A percentile compares a stretch with the other conserved stretches of the same genome.
Evolutionary conservation across 2,329 filamentous ascomycete species (phyloP).

Genomic region (Cordyceps tenuipes): DNA sequence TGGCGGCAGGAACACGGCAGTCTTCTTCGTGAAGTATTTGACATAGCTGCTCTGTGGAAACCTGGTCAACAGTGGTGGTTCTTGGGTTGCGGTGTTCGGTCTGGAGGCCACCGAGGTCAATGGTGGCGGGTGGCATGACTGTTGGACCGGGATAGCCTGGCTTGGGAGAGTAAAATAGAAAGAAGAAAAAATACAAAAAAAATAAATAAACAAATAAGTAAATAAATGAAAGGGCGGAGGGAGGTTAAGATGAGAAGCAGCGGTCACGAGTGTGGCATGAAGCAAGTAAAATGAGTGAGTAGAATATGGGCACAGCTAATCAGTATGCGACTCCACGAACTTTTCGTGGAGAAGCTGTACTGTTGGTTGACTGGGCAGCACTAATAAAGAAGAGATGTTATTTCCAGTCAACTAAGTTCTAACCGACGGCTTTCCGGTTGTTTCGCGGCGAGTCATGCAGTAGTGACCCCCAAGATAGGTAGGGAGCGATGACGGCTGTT

Average conservation of each 20-base stretch:
- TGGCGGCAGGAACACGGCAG: constrained; percentile 12
- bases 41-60: constrained; percentile 14
- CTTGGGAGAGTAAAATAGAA: neutral
- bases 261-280: neutral
- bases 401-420: too few species aligned
- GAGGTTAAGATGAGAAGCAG: neutral
- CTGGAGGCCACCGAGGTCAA: constrained; percentile 14
- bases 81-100: constrained; percentile 16
- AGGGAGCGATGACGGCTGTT: too few species aligned
- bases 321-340: neutral
- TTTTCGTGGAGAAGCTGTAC: neutral
- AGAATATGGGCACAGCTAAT: neutral
- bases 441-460: constrained; percentile 9
- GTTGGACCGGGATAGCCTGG: neutral
- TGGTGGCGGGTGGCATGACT: neutral
- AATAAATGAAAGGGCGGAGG: neutral
- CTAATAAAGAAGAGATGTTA: neutral
- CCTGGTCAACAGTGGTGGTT: constrained; percentile 13
- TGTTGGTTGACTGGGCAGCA: neutral
- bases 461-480: neutral
- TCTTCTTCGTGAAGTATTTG: constrained; percentile 17
- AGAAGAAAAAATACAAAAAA: neutral
- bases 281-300: neutral
- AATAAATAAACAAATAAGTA: neutral
- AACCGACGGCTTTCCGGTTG: neutral